Percentiles rank a stretch among this genome's conserved stretches.
Conservation (phyloP, 2,329 filamentous ascomycete species). For the Penicillium sp. region DNA sequence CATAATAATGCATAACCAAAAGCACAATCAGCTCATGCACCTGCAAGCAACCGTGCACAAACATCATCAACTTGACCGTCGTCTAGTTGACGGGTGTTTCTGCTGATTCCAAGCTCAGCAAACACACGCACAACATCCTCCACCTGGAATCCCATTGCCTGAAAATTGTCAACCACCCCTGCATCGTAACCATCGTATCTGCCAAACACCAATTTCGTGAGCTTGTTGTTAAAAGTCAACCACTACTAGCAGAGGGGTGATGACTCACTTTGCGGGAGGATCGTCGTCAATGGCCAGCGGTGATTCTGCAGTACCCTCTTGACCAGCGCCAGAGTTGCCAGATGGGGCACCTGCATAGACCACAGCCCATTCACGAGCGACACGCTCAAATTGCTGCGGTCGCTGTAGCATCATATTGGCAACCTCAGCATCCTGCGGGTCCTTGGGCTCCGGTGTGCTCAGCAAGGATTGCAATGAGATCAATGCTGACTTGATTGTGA, state of each 20-base stretch:
- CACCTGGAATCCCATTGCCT: constrained; percentile 84
- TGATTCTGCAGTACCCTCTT: constrained; percentile 49
- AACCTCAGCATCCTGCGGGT: constrained; percentile 94
- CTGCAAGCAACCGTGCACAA: constrained; percentile 71
- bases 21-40: constrained; percentile 42
- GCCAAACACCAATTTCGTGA: constrained; percentile 1
- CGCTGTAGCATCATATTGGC: constrained; percentile 80
- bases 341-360: constrained; percentile 71
- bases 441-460: constrained; percentile 87
- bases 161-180: constrained; percentile 74
- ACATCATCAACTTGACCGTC: constrained; percentile 88
- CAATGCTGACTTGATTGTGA: constrained; percentile 92
- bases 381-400: constrained; percentile 70
- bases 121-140: constrained; percentile 83
- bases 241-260: background rate
- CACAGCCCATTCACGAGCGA: constrained; percentile 87
- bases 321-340: constrained; percentile 48
- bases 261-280: constrained; percentile 48
- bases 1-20: background rate
- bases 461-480: constrained; percentile 90
- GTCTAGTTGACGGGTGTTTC: constrained; percentile 78
- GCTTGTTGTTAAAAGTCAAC: too few relatives aligned
- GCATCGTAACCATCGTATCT: constrained; percentile 87
- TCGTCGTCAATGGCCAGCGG: constrained; percentile 53
- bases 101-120: constrained; percentile 71